These are phyloP conservation scores for Hibiscus trionum DNA, from an alignment of 345 rosid genomes.

Conservation along the genomic window DNA sequence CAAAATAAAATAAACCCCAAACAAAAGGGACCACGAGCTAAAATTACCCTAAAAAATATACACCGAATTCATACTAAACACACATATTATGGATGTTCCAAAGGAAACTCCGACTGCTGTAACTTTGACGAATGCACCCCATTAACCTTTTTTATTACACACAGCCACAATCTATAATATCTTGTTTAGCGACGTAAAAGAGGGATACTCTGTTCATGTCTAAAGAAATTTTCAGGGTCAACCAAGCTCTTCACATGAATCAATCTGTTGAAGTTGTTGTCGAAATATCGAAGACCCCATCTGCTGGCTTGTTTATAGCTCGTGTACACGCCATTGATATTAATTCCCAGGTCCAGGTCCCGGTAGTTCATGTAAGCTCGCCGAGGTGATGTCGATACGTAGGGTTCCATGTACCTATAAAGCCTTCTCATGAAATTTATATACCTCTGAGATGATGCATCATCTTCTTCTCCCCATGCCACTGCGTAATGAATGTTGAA, in stretches of 20 bases:
- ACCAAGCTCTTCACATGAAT: not conserved
- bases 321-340: not conserved
- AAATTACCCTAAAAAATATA: no score
- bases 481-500: not conserved
- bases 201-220: not conserved
- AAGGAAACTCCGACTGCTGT: no score
- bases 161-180: no score
- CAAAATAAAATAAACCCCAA: no score
- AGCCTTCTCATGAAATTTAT: not conserved
- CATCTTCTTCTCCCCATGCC: not conserved
- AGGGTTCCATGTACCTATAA: not conserved
- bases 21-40: no score
- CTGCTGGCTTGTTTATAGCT: not conserved
- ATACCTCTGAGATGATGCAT: not conserved
- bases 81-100: no score
- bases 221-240: not conserved
- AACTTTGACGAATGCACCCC: no score
- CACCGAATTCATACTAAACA: no score
- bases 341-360: not conserved
- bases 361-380: not conserved
- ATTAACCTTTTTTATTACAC: no score
- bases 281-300: not conserved
- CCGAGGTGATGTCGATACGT: not conserved
- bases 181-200: no score
- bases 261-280: slow-evolving; percentile 1